phyloP scores from a whole-genome alignment of 345 rosid genomes.

The Trapa bicornis region DNA sequence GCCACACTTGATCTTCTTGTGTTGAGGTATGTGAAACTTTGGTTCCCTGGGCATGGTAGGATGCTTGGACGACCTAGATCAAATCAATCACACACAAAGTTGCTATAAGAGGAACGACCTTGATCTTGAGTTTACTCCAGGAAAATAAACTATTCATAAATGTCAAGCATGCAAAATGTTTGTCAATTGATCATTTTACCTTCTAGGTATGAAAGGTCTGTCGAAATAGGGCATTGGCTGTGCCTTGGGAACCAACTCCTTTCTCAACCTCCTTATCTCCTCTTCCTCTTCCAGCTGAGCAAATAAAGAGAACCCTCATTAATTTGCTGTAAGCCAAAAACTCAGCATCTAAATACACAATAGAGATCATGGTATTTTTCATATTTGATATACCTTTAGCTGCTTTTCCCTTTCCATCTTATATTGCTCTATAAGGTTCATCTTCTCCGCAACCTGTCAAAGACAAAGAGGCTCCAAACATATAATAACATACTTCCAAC shows the following conservation, averaged over 20 bases:
- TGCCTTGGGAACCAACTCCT: constrained; percentile 85
- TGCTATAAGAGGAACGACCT: not conserved
- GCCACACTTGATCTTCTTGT: constrained; percentile 81
- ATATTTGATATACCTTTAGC: constrained; percentile 39
- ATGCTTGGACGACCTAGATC: constrained; percentile 54
- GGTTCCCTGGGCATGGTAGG: constrained; percentile 81
- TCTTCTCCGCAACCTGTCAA: constrained; percentile 63
- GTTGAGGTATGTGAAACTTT: constrained; percentile 60
- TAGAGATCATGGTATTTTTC: not conserved
- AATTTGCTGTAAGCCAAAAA: not conserved
- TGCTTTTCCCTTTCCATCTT: constrained; percentile 86
- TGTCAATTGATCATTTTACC: constrained; percentile 25
- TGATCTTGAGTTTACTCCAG: not conserved
- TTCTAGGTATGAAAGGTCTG: constrained; percentile 83
- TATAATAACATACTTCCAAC: not conserved
- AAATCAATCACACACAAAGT: not conserved
- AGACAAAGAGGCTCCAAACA: not conserved
- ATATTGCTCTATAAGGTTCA: constrained; percentile 65
- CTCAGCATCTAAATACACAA: not conserved
- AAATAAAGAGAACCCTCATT: not conserved
- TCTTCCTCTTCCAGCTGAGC: constrained; percentile 81
- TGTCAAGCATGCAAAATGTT: not conserved
- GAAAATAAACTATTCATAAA: too few relatives aligned
- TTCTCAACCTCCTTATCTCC: constrained; percentile 68
- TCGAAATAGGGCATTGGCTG: constrained; percentile 97